These are phyloP conservation scores for Colletotrichum lupini DNA, from an alignment of 2,329 filamentous ascomycete genomes.

Conservation along the genomic window DNA sequence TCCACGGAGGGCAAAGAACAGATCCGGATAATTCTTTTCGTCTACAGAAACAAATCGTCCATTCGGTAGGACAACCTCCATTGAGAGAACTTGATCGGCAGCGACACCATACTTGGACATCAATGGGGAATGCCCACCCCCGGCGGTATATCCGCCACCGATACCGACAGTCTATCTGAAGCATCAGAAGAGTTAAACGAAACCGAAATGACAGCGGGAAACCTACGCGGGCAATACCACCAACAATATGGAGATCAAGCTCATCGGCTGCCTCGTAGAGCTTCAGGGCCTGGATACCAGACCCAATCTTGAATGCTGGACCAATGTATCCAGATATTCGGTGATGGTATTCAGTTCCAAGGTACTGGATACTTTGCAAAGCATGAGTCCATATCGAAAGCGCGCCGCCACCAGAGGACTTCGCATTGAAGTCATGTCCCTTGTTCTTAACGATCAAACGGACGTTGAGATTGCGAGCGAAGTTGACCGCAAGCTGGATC, in stretches of 20 bases:
- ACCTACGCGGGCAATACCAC: constrained; percentile 56
- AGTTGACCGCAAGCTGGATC: constrained; percentile 36
- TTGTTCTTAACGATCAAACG: constrained; percentile 50
- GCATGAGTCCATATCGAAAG: constrained; percentile 15
- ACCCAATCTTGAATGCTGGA: constrained; percentile 43
- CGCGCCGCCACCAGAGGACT: constrained; percentile 9
- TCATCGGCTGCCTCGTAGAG: constrained; percentile 39
- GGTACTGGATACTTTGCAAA: constrained; percentile 8
- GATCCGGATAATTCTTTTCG: constrained; percentile 49
- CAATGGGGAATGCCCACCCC: constrained; percentile 46
- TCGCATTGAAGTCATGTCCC: constrained; percentile 24
- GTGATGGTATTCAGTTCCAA: constrained; percentile 41
- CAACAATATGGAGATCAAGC: constrained; percentile 40
- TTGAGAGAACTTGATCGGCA: constrained; percentile 50
- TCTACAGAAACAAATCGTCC: constrained; percentile 46
- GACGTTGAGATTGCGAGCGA: constrained; percentile 43
- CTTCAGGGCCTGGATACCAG: constrained; percentile 41
- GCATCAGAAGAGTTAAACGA: constrained; percentile 34
- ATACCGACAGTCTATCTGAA: constrained; percentile 40
- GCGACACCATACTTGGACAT: constrained; percentile 46
- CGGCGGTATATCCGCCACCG: constrained; percentile 46
- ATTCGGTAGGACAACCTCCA: constrained; percentile 46
- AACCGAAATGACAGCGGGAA: too few species aligned
- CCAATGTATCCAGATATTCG: constrained; percentile 14
- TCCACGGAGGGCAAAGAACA: constrained; percentile 62